Evolutionary conservation across 352 stramenopile genomes (phyloP).

Genomic region (Globisporangium mamillatum): DNA sequence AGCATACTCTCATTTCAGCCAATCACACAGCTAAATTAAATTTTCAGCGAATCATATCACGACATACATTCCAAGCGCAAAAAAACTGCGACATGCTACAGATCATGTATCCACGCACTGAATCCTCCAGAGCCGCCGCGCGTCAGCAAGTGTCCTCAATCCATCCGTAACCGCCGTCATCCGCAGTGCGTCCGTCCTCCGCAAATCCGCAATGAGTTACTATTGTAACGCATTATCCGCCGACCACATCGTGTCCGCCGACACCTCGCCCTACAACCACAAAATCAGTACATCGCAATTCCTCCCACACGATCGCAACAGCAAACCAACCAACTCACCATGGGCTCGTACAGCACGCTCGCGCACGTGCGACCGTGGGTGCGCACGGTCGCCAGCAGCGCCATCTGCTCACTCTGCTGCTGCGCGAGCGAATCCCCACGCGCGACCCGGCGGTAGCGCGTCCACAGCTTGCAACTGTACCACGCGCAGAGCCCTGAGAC

Average conservation of each 20-base stretch:
- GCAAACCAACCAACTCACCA: constrained; percentile 27
- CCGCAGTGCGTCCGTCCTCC: not conserved
- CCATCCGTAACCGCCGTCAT: not conserved
- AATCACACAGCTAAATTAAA: not conserved
- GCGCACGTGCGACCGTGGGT: constrained; percentile 44
- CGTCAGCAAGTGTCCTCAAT: not conserved
- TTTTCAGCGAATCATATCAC: constrained; percentile 2
- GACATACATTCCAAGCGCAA: not conserved
- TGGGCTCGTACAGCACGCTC: constrained; percentile 31
- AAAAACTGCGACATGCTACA: not conserved
- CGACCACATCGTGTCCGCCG: constrained; percentile 26
- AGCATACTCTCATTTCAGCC: not conserved
- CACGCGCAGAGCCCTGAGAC: constrained; percentile 21
- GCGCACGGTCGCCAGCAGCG: constrained; percentile 45
- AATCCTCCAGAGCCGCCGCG: constrained; percentile 5
- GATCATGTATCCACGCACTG: too few relatives aligned
- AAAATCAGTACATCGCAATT: constrained; percentile 2
- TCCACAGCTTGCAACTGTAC: constrained; percentile 25
- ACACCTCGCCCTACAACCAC: constrained; percentile 25
- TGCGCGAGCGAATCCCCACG: constrained; percentile 27
- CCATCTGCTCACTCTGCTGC: constrained; percentile 38
- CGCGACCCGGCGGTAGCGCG: constrained; percentile 29
- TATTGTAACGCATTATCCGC: not conserved
- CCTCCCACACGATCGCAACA: not conserved
- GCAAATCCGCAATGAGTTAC: not conserved